phyloP scores from a whole-genome alignment of 805 yeast genomes.

The Peterozyma xylosa region DNA sequence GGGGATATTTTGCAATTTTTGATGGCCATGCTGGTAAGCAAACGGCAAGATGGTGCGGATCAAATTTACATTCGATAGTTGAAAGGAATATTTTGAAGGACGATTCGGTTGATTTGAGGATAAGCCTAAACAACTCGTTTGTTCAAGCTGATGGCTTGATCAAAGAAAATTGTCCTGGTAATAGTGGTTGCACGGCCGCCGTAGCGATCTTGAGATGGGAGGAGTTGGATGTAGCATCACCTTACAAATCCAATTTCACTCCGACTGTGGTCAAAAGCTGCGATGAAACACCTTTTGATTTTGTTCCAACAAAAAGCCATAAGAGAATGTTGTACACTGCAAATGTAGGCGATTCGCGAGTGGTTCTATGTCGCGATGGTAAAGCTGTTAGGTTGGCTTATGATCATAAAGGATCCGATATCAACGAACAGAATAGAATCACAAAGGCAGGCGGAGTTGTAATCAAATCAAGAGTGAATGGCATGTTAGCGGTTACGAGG shows the following conservation, averaged over 20 bases:
- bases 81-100: slow-evolving; percentile 48
- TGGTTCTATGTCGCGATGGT: slow-evolving; percentile 71
- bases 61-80: slow-evolving; percentile 64
- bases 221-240: slow-evolving; percentile 17
- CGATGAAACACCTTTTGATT: slow-evolving; percentile 31
- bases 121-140: slow-evolving; percentile 62
- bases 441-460: slow-evolving; percentile 77
- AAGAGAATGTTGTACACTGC: slow-evolving; percentile 83
- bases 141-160: slow-evolving; percentile 68
- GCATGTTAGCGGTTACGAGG: slow-evolving; percentile 90
- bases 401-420: slow-evolving; percentile 90
- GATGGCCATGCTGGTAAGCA: slow-evolving; percentile 97
- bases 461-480: slow-evolving; percentile 88
- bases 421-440: slow-evolving; percentile 68
- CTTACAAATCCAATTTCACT: neutral
- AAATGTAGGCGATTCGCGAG: slow-evolving; percentile 90
- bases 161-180: slow-evolving; percentile 51
- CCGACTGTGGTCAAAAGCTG: slow-evolving; percentile 2
- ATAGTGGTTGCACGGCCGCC: slow-evolving; percentile 92
- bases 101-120: slow-evolving; percentile 50
- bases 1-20: slow-evolving; percentile 93
- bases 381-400: slow-evolving; percentile 74
- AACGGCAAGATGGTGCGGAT: slow-evolving; percentile 93
- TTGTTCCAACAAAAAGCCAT: slow-evolving; percentile 39
- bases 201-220: slow-evolving; percentile 92